Evolutionary conservation across 2,329 filamentous ascomycete genomes (phyloP), one percentile per base, ranked within the genome.

Genomic region (Colletotrichum navitas): DNA sequence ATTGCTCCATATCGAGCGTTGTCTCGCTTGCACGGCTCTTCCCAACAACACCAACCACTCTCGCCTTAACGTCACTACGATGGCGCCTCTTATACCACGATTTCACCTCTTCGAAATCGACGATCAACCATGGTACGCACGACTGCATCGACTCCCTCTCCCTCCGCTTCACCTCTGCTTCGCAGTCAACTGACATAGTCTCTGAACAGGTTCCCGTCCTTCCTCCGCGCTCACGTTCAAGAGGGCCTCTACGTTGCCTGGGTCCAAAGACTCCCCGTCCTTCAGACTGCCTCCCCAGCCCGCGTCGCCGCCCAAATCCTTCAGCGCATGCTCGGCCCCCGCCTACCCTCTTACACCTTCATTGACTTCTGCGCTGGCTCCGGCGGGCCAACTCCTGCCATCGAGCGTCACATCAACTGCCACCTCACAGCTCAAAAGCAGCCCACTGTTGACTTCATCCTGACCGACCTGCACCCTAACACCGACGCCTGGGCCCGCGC

Each of bases 331-430:
- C 84, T 92, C 18, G 84, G 85, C 45, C 71, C 77, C 6, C 77
- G 82, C 34, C 81, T 89, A 1, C 81, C 84, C 24, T 80, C 83
- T 2, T 90, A 92, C 79, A 89, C 87, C 24, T 90, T 92, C 75
- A 86, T 94, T 73, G 93, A 95, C 81, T 93, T 94, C 80, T 94
- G 92, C 79, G 91, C 92, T 2, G 93, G 93, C 63, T 90, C 87
- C 18, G 93, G 93, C 51, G 92, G 92, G 0, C 91, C 91, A 0
- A 93, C 90, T 1, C 91, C 90, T 0, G 83, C 82, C 49, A 89
- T 93, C 62, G 91, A 92, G 79, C 83, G 81, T 14, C 81, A 86
- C 52, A 78, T 93, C 73, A 93, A 93, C 79, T 73, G 77, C 58
- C 79, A 81, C 74, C 77, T 85, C 43, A 75, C 72, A 51, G 75